phyloP scores from a whole-genome alignment of 495 filamentous ascomycete genomes.

The Penicillium pancosmium region DNA sequence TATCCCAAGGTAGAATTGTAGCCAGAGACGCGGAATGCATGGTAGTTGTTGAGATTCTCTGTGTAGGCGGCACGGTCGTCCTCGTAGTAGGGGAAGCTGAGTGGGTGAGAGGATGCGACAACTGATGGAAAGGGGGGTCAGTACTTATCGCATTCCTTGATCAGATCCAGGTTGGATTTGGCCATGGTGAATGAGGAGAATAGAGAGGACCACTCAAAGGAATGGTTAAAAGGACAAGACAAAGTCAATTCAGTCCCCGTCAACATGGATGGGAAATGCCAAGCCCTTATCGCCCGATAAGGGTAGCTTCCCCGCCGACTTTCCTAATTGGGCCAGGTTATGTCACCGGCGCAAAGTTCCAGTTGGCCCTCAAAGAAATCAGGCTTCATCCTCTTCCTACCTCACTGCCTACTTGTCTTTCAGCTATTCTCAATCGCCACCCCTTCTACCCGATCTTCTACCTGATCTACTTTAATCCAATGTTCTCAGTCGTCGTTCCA shows the following conservation, averaged over 20 bases:
- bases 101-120: constrained; percentile 10
- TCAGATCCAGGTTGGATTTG: constrained; percentile 57
- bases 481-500: constrained; percentile 62
- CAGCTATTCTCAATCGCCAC: not conserved
- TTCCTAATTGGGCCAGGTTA: constrained; percentile 12
- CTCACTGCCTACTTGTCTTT: not conserved
- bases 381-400: not conserved
- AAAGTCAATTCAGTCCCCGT: too few species aligned
- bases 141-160: constrained; percentile 66
- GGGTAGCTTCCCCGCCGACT: constrained; percentile 20
- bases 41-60: constrained; percentile 51
- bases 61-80: constrained; percentile 54
- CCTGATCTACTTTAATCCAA: constrained; percentile 25
- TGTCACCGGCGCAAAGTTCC: constrained; percentile 28
- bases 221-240: not conserved
- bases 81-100: constrained; percentile 70
- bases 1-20: constrained; percentile 62
- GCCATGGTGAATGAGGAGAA: constrained; percentile 26
- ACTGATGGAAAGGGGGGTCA: constrained; percentile 3
- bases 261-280: not conserved
- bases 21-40: constrained; percentile 55
- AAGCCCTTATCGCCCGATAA: constrained; percentile 39
- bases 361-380: constrained; percentile 5
- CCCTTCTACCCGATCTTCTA: not conserved
- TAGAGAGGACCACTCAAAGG: not conserved